Evolutionary conservation across 2,329 filamentous ascomycete genomes (phyloP).

Genomic region (Diplodia seriata): DNA sequence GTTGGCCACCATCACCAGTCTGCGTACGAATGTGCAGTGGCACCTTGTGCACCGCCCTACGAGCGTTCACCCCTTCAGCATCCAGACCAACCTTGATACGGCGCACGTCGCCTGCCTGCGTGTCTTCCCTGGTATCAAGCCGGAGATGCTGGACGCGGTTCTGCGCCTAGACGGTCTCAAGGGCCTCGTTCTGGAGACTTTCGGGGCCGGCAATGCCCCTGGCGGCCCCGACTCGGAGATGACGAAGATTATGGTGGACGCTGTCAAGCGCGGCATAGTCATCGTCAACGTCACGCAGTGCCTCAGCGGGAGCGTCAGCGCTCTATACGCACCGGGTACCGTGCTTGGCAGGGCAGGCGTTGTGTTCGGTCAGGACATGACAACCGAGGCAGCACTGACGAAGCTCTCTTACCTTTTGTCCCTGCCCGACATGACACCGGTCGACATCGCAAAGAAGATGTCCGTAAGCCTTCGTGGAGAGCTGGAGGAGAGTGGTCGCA

Average conservation of each 20-base stretch:
- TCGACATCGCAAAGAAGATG: slow-evolving; percentile 74
- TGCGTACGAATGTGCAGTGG: slow-evolving; percentile 84
- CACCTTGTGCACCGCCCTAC: slow-evolving; percentile 76
- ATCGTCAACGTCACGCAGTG: slow-evolving; percentile 94
- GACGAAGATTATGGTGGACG: slow-evolving; percentile 76
- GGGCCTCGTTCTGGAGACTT: slow-evolving; percentile 87
- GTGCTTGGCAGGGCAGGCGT: slow-evolving; percentile 83
- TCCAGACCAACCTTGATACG: slow-evolving; percentile 79
- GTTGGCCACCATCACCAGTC: slow-evolving; percentile 79
- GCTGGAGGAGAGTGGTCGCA: slow-evolving; percentile 76
- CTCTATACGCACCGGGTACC: slow-evolving; percentile 57
- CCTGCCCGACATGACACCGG: slow-evolving; percentile 65
- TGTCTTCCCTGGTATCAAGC: slow-evolving; percentile 90
- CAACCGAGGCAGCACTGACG: slow-evolving; percentile 86
- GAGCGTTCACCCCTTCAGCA: slow-evolving; percentile 73
- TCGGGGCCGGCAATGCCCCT: slow-evolving; percentile 91
- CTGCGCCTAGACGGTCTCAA: slow-evolving; percentile 76
- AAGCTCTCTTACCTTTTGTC: slow-evolving; percentile 89
- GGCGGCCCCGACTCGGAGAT: slow-evolving; percentile 80
- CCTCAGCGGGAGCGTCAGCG: slow-evolving; percentile 56
- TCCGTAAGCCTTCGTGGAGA: slow-evolving; percentile 80
- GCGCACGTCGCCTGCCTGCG: slow-evolving; percentile 89
- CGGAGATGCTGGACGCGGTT: slow-evolving; percentile 90
- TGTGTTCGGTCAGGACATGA: slow-evolving; percentile 87
- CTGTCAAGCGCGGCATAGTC: slow-evolving; percentile 79